Evolutionary conservation across 78 protist species (phyloP), one percentile per base, ranked within the genome.

Genomic region (Fonticula alba): DNA sequence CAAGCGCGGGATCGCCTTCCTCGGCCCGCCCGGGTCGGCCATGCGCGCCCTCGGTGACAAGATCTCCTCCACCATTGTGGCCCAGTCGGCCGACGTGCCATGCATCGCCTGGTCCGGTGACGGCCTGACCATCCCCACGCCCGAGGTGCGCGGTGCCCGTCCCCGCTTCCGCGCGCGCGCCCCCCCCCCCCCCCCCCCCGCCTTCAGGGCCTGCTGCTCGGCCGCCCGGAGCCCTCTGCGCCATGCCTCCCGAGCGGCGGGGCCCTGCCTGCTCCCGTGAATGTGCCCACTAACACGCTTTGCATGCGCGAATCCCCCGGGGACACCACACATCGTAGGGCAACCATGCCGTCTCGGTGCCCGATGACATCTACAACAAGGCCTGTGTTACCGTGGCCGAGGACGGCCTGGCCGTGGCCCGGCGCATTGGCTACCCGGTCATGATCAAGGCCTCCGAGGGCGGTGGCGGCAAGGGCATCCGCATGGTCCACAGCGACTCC

Each of bases 21-120:
- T 88, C 27, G 95, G 95, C 10, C 95, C 95, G 46, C 77, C 87
- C 2, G 71, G 73, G 15, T 38, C 43, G 3, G 81, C 87, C 14
- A 81, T 81, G 84, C 19, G 9, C 47, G 58, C 77, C 35, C 76
- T 88, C 32, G 99, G 99, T 5, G 99, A 94, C 84, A 94, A 94
- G 80, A 89, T 94, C 33, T 82, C 84, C 14, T 84, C 95, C 22
- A 80, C 94, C 31, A 74, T 92, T 29, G 83, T 94, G n/a, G 96
- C 97, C 5, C 95, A 92, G 77, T 54, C 88, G 1, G 92, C 88
- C 3, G 37, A 67, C 4, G 96, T 94, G 5, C 85, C 92, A 5
- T 74, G 85, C 79, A 67, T 93, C 7, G 82, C 89, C 17, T 93
- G 98, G 98, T 70, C 71, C 70, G 94, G 93, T 27, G 26, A 46